These are phyloP conservation scores for Hemileia vastatrix DNA, from an alignment of 1,284 basidiomycete genomes.

Conservation along the genomic window DNA sequence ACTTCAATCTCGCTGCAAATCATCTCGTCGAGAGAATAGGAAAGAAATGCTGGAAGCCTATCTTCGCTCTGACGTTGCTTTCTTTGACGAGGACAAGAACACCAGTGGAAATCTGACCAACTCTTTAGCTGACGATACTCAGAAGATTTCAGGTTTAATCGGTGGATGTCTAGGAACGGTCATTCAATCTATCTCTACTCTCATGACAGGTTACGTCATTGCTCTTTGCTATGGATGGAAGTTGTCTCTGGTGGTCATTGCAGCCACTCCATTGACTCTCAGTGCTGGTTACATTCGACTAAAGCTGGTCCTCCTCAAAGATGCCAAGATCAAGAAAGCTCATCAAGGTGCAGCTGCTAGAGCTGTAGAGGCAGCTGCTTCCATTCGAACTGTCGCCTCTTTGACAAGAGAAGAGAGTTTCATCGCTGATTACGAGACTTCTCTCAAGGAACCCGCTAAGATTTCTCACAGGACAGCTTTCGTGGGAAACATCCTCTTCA, in stretches of 20 bases:
- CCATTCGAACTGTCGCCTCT: constrained; percentile 33
- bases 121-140: constrained; percentile 30
- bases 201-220: constrained; percentile 30
- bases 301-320: constrained; percentile 26
- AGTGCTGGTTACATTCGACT: constrained; percentile 33
- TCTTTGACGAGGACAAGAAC: constrained; percentile 37
- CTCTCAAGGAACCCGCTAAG: constrained; percentile 29
- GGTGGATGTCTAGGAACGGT: constrained; percentile 4
- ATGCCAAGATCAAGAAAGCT: constrained; percentile 34
- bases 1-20: constrained; percentile 33
- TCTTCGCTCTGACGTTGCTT: constrained; percentile 35
- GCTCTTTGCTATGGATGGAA: constrained; percentile 25
- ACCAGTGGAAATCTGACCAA: constrained; percentile 34
- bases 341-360: constrained; percentile 36
- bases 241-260: constrained; percentile 31
- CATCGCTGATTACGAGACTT: constrained; percentile 33
- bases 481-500: constrained; percentile 42
- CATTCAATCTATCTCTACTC: constrained; percentile 15
- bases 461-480: constrained; percentile 35
- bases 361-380: constrained; percentile 35
- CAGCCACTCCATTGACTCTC: constrained; percentile 33
- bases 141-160: not conserved
- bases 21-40: constrained; percentile 36
- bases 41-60: constrained; percentile 33
- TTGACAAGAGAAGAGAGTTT: constrained; percentile 34